A percentile compares a stretch with the other conserved stretches of the same genome.
Evolutionary conservation across 108 stramenopile species (phyloP).

Genomic region (Nitzschia inconspicua): DNA sequence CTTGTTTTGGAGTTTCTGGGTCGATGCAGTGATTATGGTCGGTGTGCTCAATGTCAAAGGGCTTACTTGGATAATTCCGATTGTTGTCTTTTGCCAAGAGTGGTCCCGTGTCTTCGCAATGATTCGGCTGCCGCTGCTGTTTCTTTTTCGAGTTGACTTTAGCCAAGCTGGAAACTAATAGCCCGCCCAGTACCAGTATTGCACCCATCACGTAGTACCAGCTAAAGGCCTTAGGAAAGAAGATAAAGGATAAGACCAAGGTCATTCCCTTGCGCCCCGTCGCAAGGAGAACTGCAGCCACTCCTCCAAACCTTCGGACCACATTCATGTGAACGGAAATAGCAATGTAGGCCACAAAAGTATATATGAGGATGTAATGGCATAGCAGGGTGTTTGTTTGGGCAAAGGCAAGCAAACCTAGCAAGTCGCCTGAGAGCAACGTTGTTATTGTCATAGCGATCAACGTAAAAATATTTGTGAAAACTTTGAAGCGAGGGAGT

Average conservation of each 20-base stretch:
- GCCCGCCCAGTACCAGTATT: conserved; percentile 86
- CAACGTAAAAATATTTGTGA: conserved; percentile 88
- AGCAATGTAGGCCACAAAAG: conserved; percentile 88
- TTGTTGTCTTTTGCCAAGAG: too few species aligned
- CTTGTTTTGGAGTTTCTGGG: too few species aligned
- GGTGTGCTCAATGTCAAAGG: background rate
- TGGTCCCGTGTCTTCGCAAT: too few species aligned
- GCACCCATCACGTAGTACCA: conserved; percentile 88
- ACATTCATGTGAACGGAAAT: conserved; percentile 90
- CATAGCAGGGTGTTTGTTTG: conserved; percentile 35
- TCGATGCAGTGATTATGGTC: background rate
- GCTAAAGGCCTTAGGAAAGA: conserved; percentile 91
- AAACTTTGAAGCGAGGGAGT: conserved; percentile 34
- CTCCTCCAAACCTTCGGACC: conserved; percentile 91
- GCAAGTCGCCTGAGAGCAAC: conserved; percentile 80
- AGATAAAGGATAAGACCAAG: conserved; percentile 69
- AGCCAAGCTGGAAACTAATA: conserved; percentile 60
- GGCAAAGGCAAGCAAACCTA: conserved; percentile 66
- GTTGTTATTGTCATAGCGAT: conserved; percentile 84
- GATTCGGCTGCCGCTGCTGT: too few species aligned
- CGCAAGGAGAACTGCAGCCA: conserved; percentile 88
- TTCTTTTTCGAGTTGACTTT: conserved; percentile 52
- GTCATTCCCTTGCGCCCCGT: conserved; percentile 95
- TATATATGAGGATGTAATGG: conserved; percentile 71
- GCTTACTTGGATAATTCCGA: too few species aligned